These are phyloP conservation scores for Hygrocybe coccinea DNA, from an alignment of 768 basidiomycete genomes.

Conservation along the genomic window DNA sequence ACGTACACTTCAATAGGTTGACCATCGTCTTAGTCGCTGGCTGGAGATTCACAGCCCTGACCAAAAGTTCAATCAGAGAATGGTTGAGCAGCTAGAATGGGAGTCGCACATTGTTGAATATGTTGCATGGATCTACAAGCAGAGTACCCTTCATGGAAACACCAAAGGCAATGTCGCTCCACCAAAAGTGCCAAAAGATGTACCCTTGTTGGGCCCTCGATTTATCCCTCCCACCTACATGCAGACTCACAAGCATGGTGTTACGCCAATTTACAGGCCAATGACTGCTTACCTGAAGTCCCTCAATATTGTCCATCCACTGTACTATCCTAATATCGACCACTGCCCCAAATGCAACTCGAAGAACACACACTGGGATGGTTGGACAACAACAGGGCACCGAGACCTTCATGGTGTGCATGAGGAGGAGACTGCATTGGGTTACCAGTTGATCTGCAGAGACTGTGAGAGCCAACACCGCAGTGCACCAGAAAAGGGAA, in stretches of 20 bases:
- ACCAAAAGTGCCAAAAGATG: not conserved
- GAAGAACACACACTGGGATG: not conserved
- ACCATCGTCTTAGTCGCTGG: not conserved
- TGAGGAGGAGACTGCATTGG: slow-evolving; percentile 4
- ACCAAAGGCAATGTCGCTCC: not conserved
- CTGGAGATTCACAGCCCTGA: not conserved
- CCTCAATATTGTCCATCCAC: slow-evolving; percentile 4
- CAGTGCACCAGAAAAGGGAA: too few relatives aligned
- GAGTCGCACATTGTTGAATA: slow-evolving; percentile 20
- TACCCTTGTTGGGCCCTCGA: slow-evolving; percentile 19
- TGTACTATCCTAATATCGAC: not conserved
- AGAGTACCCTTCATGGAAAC: slow-evolving; percentile 4
- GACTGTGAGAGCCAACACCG: not conserved
- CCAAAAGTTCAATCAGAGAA: not conserved
- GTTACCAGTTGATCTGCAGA: slow-evolving; percentile 4
- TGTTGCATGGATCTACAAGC: slow-evolving; percentile 12
- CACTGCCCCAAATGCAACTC: not conserved
- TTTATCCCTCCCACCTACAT: slow-evolving; percentile 18
- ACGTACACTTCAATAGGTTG: not conserved
- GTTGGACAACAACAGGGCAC: slow-evolving; percentile 2
- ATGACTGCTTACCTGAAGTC: not conserved
- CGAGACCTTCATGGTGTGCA: slow-evolving; percentile 3
- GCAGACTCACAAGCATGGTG: slow-evolving; percentile 7
- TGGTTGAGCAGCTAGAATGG: slow-evolving; percentile 16
- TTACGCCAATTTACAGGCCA: not conserved